phyloP scores from a whole-genome alignment of 2,329 filamentous ascomycete species.

The Lachnum nothofagi region DNA sequence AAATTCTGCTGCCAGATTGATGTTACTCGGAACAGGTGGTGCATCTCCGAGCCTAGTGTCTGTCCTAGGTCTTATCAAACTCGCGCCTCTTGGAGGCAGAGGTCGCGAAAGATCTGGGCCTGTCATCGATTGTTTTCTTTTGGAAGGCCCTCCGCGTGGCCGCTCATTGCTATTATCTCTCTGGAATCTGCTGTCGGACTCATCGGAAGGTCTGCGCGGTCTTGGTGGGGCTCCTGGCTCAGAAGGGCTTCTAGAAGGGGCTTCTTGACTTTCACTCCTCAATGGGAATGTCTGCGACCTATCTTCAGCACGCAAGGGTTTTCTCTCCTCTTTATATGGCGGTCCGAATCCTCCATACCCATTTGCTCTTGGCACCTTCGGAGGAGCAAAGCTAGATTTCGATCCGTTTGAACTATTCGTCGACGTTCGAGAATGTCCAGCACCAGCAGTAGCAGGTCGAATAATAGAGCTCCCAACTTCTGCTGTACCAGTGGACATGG shows the following conservation, averaged over 20 bases:
- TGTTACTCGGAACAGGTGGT: slow-evolving; percentile 24
- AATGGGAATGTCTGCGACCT: slow-evolving; percentile 33
- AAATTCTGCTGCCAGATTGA: slow-evolving; percentile 57
- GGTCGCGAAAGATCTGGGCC: slow-evolving; percentile 29
- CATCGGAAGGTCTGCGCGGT: slow-evolving; percentile 20
- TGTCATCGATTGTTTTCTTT: slow-evolving; percentile 23
- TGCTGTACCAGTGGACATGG: slow-evolving; percentile 8
- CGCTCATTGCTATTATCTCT: not conserved
- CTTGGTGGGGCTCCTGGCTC: slow-evolving; percentile 13
- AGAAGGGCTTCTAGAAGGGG: slow-evolving; percentile 22
- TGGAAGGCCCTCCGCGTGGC: slow-evolving; percentile 8
- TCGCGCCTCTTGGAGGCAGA: slow-evolving; percentile 29
- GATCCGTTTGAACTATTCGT: slow-evolving; percentile 23
- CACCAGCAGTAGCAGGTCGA: slow-evolving; percentile 20
- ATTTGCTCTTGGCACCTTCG: slow-evolving; percentile 38
- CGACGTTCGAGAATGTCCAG: slow-evolving; percentile 23
- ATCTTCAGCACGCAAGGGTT: slow-evolving; percentile 32
- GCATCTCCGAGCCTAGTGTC: slow-evolving; percentile 20
- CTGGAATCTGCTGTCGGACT: not conserved
- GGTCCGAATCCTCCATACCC: slow-evolving; percentile 56
- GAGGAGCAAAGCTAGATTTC: slow-evolving; percentile 15
- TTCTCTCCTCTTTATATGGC: slow-evolving; percentile 37
- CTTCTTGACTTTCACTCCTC: slow-evolving; percentile 17
- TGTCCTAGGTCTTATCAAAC: slow-evolving; percentile 24
- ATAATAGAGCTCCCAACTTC: slow-evolving; percentile 12